Conservation (phyloP, 148 eudicot genomes). For the Diospyros kaki region DNA sequence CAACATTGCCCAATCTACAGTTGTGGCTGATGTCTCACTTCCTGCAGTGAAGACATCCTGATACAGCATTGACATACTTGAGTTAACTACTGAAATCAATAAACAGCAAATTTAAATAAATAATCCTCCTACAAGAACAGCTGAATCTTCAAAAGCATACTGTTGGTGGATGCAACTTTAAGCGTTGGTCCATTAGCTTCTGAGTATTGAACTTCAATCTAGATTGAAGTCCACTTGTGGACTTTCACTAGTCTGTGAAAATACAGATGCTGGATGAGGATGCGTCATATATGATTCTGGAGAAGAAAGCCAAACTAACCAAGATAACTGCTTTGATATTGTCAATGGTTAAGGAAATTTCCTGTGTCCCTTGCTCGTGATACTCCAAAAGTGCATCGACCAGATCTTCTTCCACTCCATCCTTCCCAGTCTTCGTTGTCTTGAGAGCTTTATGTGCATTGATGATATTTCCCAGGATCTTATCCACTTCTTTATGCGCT, state of each 20-base stretch:
- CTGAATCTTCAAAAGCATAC: too few relatives aligned
- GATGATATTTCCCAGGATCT: slow-evolving; percentile 20
- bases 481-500: slow-evolving; percentile 12
- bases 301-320: slow-evolving; percentile 14
- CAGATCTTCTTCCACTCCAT: slow-evolving; percentile 18
- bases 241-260: too few relatives aligned
- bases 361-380: slow-evolving; percentile 6
- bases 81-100: not conserved
- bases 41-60: slow-evolving; percentile 33
- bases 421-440: not conserved
- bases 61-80: not conserved
- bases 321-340: slow-evolving; percentile 35
- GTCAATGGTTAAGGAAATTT: slow-evolving; percentile 18
- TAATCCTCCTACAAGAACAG: too few relatives aligned
- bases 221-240: too few relatives aligned
- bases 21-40: slow-evolving; percentile 23
- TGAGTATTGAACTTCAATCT: too few relatives aligned
- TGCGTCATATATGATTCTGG: not conserved
- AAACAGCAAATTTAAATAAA: too few relatives aligned
- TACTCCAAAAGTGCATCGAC: slow-evolving; percentile 27
- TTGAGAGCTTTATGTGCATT: slow-evolving; percentile 8
- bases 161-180: too few relatives aligned
- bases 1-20: slow-evolving; percentile 32
- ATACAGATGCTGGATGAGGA: too few relatives aligned
- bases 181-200: too few relatives aligned